These are phyloP conservation scores for Cyberlindnera euphorbiiphila DNA, from an alignment of 805 yeast species.

Conservation along the genomic window DNA sequence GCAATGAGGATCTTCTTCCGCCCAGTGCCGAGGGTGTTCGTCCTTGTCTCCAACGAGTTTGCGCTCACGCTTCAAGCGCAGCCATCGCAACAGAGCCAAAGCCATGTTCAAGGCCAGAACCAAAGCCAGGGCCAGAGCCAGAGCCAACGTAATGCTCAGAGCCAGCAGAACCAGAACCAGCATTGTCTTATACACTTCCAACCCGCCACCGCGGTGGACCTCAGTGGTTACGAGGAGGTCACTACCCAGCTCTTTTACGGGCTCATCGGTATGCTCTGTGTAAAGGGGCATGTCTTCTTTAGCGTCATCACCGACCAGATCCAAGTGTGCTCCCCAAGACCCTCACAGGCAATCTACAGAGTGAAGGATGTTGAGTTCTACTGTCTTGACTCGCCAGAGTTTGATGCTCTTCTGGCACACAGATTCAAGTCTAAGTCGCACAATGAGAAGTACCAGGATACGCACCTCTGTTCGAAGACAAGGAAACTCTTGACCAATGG, in stretches of 20 bases:
- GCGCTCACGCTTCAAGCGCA: conserved; percentile 56
- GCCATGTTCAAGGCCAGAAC: no score
- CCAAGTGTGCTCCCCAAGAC: conserved; percentile 57
- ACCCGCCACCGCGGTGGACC: conserved; percentile 36
- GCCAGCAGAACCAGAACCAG: no score
- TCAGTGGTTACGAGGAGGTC: conserved; percentile 39
- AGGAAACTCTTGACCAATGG: conserved; percentile 77
- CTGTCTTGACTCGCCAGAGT: conserved; percentile 55
- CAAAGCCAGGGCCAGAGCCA: no score
- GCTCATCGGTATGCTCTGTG: conserved; percentile 54
- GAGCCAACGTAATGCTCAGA: no score
- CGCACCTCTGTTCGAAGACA: conserved; percentile 79
- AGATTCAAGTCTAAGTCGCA: conserved; percentile 21
- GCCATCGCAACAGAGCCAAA: no score
- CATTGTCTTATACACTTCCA: conserved; percentile 50
- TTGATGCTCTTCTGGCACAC: conserved; percentile 36
- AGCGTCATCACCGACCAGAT: conserved; percentile 53
- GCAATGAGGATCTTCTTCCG: conserved; percentile 38
- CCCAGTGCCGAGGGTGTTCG: conserved; percentile 63
- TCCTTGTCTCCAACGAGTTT: conserved; percentile 54
- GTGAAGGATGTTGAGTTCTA: conserved; percentile 62
- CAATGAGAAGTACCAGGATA: conserved; percentile 35
- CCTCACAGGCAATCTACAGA: conserved; percentile 48
- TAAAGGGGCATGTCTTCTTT: conserved; percentile 51
- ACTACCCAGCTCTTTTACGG: conserved; percentile 41